These are phyloP conservation scores for Sanguinoderma infundibulare DNA, from an alignment of 1,284 basidiomycete species.

Conservation along the genomic window DNA sequence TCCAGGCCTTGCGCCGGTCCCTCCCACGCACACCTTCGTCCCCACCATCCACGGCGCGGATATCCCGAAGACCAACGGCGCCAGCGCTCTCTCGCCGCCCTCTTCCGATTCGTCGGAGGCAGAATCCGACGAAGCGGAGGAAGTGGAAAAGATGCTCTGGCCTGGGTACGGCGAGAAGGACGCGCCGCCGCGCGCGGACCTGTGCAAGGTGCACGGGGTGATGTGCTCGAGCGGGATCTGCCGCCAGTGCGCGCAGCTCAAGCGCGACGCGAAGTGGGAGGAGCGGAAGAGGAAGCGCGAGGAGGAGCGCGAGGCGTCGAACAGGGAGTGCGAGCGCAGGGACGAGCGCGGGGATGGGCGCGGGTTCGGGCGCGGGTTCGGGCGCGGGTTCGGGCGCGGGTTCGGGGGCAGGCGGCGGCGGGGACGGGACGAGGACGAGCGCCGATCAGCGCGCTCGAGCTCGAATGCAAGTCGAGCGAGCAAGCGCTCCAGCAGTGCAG, in stretches of 20 bases:
- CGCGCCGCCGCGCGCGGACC: not conserved
- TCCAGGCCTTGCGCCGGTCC: not conserved
- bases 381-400: not conserved
- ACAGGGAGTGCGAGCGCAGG: not conserved
- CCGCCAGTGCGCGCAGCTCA: conserved; percentile 20
- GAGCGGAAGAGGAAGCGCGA: conserved; percentile 14
- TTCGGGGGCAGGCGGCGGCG: not conserved
- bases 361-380: not conserved
- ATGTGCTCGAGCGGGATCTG: conserved; percentile 34
- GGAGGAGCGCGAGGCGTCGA: conserved; percentile 10
- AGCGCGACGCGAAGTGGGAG: conserved; percentile 13
- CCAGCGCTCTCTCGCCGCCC: not conserved
- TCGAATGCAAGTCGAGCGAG: not conserved
- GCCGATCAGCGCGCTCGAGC: not conserved
- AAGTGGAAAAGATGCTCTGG: conserved; percentile 2
- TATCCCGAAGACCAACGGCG: conserved; percentile 6
- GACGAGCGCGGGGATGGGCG: not conserved
- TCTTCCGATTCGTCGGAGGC: no score
- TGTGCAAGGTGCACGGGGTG: conserved; percentile 28
- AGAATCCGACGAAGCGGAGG: no score
- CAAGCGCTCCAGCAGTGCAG: not conserved
- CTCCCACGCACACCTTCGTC: not conserved
- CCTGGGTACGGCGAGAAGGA: conserved; percentile 4
- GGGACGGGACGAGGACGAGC: not conserved
- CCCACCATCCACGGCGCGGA: conserved; percentile 20